Conservation (phyloP, 768 basidiomycete genomes). For the Auricularia sp. region DNA sequence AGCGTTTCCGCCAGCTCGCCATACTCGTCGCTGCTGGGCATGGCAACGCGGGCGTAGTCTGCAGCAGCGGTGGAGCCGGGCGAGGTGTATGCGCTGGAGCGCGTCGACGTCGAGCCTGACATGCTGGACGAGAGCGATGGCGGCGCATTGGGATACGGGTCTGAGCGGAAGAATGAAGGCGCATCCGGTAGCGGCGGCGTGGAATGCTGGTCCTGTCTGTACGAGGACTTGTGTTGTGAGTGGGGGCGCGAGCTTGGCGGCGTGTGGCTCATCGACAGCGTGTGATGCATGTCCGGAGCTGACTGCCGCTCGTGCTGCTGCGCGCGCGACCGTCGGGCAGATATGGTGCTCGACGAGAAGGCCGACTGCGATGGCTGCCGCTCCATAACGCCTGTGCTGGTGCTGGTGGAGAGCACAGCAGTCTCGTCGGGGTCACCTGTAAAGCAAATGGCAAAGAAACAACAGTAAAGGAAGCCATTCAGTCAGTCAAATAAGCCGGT, state of each 20-base stretch:
- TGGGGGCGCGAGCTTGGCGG: not conserved
- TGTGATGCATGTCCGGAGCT: not conserved
- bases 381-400: not conserved
- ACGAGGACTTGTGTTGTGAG: not conserved
- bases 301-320: not conserved
- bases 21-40: not conserved
- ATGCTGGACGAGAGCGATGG: slow-evolving; percentile 61
- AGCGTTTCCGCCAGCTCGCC: slow-evolving; percentile 11
- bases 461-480: not conserved
- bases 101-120: slow-evolving; percentile 60
- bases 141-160: slow-evolving; percentile 14
- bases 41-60: slow-evolving; percentile 38
- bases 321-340: not conserved
- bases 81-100: slow-evolving; percentile 71
- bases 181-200: not conserved
- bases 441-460: not conserved
- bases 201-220: not conserved
- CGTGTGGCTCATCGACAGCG: not conserved
- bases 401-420: not conserved
- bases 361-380: not conserved
- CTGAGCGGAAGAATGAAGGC: not conserved
- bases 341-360: not conserved
- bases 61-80: slow-evolving; percentile 35
- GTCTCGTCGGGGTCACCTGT: not conserved
- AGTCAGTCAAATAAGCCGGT: not conserved